phyloP scores from a whole-genome alignment of 768 basidiomycete species.

The Naganishia onofrii region DNA sequence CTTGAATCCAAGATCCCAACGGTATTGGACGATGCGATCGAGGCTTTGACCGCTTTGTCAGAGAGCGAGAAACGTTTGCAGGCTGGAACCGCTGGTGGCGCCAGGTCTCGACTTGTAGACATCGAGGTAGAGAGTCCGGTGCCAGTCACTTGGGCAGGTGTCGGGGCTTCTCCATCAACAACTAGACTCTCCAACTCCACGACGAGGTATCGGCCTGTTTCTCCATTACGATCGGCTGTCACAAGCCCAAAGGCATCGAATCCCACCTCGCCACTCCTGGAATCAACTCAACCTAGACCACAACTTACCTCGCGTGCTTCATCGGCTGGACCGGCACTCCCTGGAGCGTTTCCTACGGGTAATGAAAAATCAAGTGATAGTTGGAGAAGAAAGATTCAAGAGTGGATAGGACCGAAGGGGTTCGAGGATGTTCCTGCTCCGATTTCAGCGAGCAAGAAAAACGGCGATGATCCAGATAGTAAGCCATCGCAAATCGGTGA shows the following conservation, averaged over 20 bases:
- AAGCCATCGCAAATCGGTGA: background rate
- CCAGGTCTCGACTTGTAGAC: constrained; percentile 3
- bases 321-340: constrained; percentile 12
- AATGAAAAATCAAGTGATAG: constrained; percentile 6
- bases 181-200: background rate
- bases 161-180: background rate
- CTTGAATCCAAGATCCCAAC: constrained; percentile 58
- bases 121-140: constrained; percentile 20
- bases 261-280: constrained; percentile 11
- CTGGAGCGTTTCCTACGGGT: constrained; percentile 22
- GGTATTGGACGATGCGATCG: constrained; percentile 78
- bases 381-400: constrained; percentile 31
- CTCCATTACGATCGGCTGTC: constrained; percentile 1
- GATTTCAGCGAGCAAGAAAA: background rate
- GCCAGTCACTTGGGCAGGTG: constrained; percentile 2
- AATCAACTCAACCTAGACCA: background rate
- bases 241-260: constrained; percentile 11
- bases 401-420: constrained; percentile 29
- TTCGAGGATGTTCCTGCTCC: background rate
- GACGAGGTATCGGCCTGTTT: constrained; percentile 1
- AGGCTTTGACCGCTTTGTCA: constrained; percentile 57
- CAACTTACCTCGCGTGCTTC: background rate
- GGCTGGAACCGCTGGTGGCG: background rate
- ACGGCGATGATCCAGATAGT: background rate
- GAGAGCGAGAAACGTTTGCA: constrained; percentile 10